These are phyloP conservation scores for Entomortierella chlamydospora DNA, from an alignment of 192 early-diverging fungal genomes.

Conservation along the genomic window DNA sequence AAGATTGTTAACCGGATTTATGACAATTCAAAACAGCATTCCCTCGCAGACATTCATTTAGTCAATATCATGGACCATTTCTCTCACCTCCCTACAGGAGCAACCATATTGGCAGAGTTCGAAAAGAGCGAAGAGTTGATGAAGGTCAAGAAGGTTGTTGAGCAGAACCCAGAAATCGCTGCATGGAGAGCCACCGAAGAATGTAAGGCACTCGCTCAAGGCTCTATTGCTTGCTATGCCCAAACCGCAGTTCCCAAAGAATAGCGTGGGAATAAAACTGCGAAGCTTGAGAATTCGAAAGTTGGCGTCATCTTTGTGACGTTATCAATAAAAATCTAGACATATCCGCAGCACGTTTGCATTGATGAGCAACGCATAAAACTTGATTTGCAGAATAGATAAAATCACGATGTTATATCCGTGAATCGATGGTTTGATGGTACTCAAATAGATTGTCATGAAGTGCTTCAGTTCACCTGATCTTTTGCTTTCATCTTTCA, in stretches of 20 bases:
- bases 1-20: too few species aligned
- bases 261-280: too few species aligned
- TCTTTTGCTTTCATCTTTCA: too few species aligned
- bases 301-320: too few species aligned
- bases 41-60: conserved; percentile 25
- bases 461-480: too few species aligned
- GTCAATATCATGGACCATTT: conserved; percentile 35
- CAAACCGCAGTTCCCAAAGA: conserved; percentile 6
- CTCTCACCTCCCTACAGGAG: conserved; percentile 18
- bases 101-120: conserved; percentile 8
- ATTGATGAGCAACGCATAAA: too few species aligned
- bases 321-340: too few species aligned
- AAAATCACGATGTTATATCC: too few species aligned
- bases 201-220: background rate
- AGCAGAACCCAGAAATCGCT: conserved; percentile 17
- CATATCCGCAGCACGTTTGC: too few species aligned
- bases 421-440: too few species aligned
- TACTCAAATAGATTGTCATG: background rate
- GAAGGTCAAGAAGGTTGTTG: conserved; percentile 27
- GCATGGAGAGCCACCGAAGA: conserved; percentile 25
- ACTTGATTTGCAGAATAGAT: too few species aligned
- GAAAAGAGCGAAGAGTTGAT: conserved; percentile 2
- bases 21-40: conserved; percentile 1
- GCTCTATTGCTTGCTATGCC: conserved; percentile 7
- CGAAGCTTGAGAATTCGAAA: too few species aligned